phyloP scores from a whole-genome alignment of 2,329 filamentous ascomycete genomes.

The Stemphylium vesicarium region DNA sequence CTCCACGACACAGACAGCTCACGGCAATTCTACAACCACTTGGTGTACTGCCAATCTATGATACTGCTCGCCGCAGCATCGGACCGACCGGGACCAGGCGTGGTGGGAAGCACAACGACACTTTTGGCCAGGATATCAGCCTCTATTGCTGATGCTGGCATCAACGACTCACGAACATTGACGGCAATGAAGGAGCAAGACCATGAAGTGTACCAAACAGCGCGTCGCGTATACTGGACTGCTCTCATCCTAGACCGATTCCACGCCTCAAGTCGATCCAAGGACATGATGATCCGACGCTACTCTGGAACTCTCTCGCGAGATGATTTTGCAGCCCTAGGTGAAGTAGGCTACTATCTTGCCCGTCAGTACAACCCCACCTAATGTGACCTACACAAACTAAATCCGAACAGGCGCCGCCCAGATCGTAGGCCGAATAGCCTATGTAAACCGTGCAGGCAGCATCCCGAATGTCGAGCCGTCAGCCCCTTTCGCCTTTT shows the following conservation, averaged over 20 bases:
- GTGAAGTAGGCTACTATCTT: conserved; percentile 44
- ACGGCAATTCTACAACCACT: conserved; percentile 39
- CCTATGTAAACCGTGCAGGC: conserved; percentile 36
- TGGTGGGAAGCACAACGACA: conserved; percentile 37
- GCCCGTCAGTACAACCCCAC: conserved; percentile 37
- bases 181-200: conserved; percentile 39
- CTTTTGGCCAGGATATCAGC: conserved; percentile 42
- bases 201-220: conserved; percentile 35
- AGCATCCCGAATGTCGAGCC: conserved; percentile 41
- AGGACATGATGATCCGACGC: conserved; percentile 41
- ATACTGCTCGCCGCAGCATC: conserved; percentile 42
- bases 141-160: conserved; percentile 37
- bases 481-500: conserved; percentile 37
- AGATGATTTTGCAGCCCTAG: conserved; percentile 40
- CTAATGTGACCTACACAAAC: neutral
- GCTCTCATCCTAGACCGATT: conserved; percentile 48
- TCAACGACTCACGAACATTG: conserved; percentile 41
- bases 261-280: conserved; percentile 43
- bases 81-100: conserved; percentile 39
- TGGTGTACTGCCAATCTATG: conserved; percentile 45
- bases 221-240: conserved; percentile 47
- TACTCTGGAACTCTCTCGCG: conserved; percentile 40
- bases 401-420: conserved; percentile 33
- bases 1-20: conserved; percentile 35
- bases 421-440: conserved; percentile 41